Conservation (phyloP, 1,139 yeast species). For the Yamadazyma diddensiae region DNA sequence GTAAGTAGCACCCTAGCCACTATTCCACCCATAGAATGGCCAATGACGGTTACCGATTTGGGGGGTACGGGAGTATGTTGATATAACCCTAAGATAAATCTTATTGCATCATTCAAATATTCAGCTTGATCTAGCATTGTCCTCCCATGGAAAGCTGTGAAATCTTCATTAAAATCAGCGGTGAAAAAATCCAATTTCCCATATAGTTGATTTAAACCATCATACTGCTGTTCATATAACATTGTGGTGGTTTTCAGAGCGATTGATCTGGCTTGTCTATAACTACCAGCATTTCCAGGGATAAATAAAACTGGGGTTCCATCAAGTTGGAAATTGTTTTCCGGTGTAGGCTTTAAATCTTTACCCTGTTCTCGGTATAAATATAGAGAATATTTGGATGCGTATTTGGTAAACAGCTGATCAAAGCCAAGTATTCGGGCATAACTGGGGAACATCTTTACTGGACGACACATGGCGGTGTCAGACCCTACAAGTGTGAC, state of each 20-base stretch:
- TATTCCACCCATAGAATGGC: constrained; percentile 97
- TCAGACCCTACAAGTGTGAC: constrained; percentile 30
- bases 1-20: constrained; percentile 82
- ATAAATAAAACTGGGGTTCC: constrained; percentile 91
- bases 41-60: constrained; percentile 72
- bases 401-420: constrained; percentile 64
- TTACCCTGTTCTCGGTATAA: constrained; percentile 75
- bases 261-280: constrained; percentile 84
- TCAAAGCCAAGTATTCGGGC: constrained; percentile 73
- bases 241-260: constrained; percentile 72
- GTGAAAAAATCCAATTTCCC: constrained; percentile 71
- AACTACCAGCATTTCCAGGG: constrained; percentile 98
- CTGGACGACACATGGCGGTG: constrained; percentile 48
- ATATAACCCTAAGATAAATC: constrained; percentile 71
- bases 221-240: constrained; percentile 33
- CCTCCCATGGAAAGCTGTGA: constrained; percentile 94
- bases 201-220: constrained; percentile 23
- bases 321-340: constrained; percentile 38
- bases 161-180: constrained; percentile 93
- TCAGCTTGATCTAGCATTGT: constrained; percentile 94
- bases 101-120: constrained; percentile 82
- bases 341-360: constrained; percentile 54
- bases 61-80: constrained; percentile 41
- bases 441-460: constrained; percentile 76
- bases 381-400: constrained; percentile 76